phyloP scores from a whole-genome alignment of 306 rosid genomes.

The Acacia acuminata region DNA sequence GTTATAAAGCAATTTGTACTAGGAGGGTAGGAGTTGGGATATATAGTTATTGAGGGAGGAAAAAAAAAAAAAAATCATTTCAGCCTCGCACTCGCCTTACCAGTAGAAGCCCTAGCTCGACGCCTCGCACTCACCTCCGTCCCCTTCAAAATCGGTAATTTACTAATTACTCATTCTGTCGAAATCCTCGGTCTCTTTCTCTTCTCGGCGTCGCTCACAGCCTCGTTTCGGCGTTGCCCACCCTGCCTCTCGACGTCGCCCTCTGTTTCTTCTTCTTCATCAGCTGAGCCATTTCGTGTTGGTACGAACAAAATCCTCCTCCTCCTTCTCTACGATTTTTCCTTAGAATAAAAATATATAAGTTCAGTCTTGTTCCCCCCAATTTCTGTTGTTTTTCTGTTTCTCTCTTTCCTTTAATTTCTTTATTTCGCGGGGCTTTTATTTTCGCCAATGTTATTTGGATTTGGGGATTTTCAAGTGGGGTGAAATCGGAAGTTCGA shows the following conservation, averaged over 20 bases:
- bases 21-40: too few species aligned
- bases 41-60: too few species aligned
- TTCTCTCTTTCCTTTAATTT: neutral
- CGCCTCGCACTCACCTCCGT: too few species aligned
- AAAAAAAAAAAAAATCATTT: too few species aligned
- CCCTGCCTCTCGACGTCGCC: neutral
- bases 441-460: neutral
- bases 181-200: neutral
- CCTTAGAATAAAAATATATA: neutral
- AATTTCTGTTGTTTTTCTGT: neutral
- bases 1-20: too few species aligned
- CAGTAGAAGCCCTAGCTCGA: too few species aligned
- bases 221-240: neutral
- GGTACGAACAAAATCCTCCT: neutral
- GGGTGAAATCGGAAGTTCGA: neutral
- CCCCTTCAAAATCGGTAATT: too few species aligned
- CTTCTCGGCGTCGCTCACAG: neutral
- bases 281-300: neutral
- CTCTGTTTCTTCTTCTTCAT: neutral
- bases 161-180: neutral
- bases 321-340: neutral
- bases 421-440: neutral
- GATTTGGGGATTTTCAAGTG: neutral
- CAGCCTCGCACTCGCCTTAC: too few species aligned
- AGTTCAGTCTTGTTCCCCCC: neutral